Evolutionary conservation across 108 stramenopile species (phyloP), one percentile per base, ranked within the genome.

Genomic region (Cyclotella baltica): DNA sequence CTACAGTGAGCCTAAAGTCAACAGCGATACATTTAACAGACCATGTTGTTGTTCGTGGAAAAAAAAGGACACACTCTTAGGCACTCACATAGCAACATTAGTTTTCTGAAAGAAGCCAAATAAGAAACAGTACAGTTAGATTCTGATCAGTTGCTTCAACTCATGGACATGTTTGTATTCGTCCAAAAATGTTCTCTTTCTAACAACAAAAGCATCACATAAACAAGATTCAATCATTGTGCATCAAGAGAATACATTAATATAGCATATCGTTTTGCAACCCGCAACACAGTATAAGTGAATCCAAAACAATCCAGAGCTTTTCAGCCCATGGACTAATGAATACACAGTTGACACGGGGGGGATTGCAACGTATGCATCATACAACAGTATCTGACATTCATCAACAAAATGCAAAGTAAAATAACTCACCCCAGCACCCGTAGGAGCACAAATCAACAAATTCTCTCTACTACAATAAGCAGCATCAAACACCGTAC

Each of bases 391-490:
- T 20, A 52, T 4, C 10, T 10, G n/a, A 52, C 51, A 52, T 16
- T 19, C 9, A n/a, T 4, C 15, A n/a, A 8, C 15, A 38, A 20
- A 48, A 4, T 9, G 25, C 10, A 27, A n/a, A 40, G 10, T 9
- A 8, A 9, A 62, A 43, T 22, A 2, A 64, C 61, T 56, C 27
- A 55, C 55, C 59, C 83, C 77, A 11, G 77, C 83, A 36, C 78
- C 97, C 11, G 98, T 98, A 0, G 98, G 98, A n/a, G 98, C 97
- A 77, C 98, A 99, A 55, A 99, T 92, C 51, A 99, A 83, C 52
- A 99, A 69, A 85, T 99, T 99, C 75, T 97, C 96, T 37, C 90
- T 83, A n/a, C 78, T 80, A 33, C 85, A 63, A 71, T 89, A 99
- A 28, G 98, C 98, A n/a, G 83, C 83, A 15, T 97, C 91, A 88